A percentile compares a stretch with the other conserved stretches of the same genome.
Conservation (phyloP, 164 flowering plant species). For the Berberis thunbergii region DNA sequence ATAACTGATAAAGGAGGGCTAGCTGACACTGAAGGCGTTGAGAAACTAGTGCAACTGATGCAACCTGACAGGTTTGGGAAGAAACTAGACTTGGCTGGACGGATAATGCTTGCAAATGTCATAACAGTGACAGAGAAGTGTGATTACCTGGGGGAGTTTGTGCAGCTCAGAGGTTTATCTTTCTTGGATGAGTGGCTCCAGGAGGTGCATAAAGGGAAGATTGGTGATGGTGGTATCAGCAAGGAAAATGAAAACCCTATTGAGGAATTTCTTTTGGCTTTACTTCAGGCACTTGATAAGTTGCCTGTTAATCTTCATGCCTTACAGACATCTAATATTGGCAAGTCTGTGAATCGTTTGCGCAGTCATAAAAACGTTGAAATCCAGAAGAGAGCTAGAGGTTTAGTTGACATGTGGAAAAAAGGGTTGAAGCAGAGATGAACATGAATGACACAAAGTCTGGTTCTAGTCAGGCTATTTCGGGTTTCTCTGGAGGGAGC, state of each 20-base stretch:
- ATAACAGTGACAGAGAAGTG: slow-evolving; percentile 71
- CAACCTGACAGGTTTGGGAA: slow-evolving; percentile 48
- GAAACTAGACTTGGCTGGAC: slow-evolving; percentile 54
- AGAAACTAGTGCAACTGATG: slow-evolving; percentile 69
- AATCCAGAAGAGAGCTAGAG: neutral
- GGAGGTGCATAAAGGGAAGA: slow-evolving; percentile 20
- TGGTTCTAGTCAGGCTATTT: slow-evolving; percentile 14
- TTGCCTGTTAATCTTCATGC: slow-evolving; percentile 85
- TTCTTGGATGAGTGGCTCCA: slow-evolving; percentile 93
- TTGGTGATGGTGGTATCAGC: slow-evolving; percentile 36
- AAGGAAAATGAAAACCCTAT: slow-evolving; percentile 47
- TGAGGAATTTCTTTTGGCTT: too few species aligned
- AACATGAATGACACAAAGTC: too few species aligned
- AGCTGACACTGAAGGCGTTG: slow-evolving; percentile 63
- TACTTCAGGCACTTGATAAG: slow-evolving; percentile 68
- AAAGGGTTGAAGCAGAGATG: too few species aligned
- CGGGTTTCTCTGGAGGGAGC: slow-evolving; percentile 50
- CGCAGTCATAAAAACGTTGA: slow-evolving; percentile 49
- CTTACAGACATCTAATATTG: slow-evolving; percentile 68
- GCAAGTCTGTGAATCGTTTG: slow-evolving; percentile 80
- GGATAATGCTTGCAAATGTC: slow-evolving; percentile 68
- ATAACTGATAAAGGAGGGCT: slow-evolving; percentile 33
- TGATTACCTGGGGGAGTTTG: slow-evolving; percentile 6
- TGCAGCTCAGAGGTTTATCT: slow-evolving; percentile 19
- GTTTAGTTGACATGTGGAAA: too few species aligned